phyloP scores from a whole-genome alignment of 1,284 basidiomycete species.

The Sporisorium reilianum region DNA sequence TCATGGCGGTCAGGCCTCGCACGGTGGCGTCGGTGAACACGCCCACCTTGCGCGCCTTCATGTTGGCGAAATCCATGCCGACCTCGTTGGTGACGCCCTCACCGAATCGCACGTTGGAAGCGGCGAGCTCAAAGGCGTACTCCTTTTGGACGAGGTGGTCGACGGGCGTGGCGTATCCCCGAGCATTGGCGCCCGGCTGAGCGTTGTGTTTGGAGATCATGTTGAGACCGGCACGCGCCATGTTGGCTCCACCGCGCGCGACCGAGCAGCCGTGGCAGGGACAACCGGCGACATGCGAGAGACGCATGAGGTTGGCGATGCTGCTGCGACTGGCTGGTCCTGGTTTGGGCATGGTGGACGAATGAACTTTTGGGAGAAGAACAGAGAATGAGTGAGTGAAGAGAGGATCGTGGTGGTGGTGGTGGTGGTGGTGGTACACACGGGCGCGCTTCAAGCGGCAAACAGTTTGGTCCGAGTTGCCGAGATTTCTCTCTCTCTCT shows the following conservation, averaged over 20 bases:
- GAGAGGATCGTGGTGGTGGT: not conserved
- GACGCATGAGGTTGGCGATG: constrained; percentile 61
- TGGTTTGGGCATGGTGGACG: constrained; percentile 46
- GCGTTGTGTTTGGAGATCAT: constrained; percentile 58
- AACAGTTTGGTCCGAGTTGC: constrained; percentile 26
- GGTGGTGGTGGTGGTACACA: not conserved
- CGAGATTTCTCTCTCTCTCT: constrained; percentile 1
- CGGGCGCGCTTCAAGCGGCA: not conserved
- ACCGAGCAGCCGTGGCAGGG: constrained; percentile 63
- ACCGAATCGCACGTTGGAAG: constrained; percentile 78
- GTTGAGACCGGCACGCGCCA: constrained; percentile 54
- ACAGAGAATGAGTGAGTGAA: too few relatives aligned
- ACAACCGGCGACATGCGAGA: constrained; percentile 56
- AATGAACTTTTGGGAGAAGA: not conserved
- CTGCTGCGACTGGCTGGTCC: constrained; percentile 40
- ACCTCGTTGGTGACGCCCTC: constrained; percentile 76
- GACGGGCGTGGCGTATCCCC: constrained; percentile 80
- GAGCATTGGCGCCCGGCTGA: constrained; percentile 41
- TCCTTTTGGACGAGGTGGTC: constrained; percentile 79
- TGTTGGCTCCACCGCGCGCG: constrained; percentile 30
- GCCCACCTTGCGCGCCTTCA: constrained; percentile 77
- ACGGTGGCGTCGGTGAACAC: constrained; percentile 93
- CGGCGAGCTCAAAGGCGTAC: constrained; percentile 97
- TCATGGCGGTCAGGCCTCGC: constrained; percentile 83
- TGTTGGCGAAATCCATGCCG: constrained; percentile 85